Evolutionary conservation across 768 basidiomycete species (phyloP).

Genomic region (Leccinum uliginosum): DNA sequence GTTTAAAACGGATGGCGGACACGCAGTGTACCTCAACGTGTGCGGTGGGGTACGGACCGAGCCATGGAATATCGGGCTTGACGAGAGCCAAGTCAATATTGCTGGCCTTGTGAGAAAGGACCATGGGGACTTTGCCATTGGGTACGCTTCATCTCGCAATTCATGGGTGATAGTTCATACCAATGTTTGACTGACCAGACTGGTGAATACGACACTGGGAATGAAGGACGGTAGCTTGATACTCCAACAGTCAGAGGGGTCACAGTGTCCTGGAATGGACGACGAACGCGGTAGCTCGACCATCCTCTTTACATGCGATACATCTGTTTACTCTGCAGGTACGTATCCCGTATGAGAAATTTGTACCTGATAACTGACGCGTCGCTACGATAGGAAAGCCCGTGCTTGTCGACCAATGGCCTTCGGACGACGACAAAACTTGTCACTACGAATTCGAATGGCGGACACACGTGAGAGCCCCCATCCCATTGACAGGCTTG

Average conservation of each 20-base stretch:
- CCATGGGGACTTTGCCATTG: constrained; percentile 69
- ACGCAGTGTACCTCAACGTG: constrained; percentile 54
- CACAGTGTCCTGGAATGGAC: constrained; percentile 49
- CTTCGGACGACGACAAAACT: constrained; percentile 53
- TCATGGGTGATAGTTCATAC: no score
- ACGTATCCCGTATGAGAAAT: not conserved
- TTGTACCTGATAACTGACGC: not conserved
- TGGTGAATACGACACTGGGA: constrained; percentile 58
- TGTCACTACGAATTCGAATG: constrained; percentile 84
- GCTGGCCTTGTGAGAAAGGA: constrained; percentile 58
- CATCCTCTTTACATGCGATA: constrained; percentile 77
- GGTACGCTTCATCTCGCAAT: constrained; percentile 37
- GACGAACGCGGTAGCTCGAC: constrained; percentile 54
- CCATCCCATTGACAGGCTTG: not conserved
- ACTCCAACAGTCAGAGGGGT: constrained; percentile 58
- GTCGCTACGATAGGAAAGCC: constrained; percentile 37
- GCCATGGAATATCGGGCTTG: constrained; percentile 52
- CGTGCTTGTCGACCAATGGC: constrained; percentile 60
- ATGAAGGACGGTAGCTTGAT: constrained; percentile 50
- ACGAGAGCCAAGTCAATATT: constrained; percentile 44
- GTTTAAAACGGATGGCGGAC: constrained; percentile 44
- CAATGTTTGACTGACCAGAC: constrained; percentile 7
- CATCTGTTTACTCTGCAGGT: constrained; percentile 54
- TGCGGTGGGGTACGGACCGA: constrained; percentile 57
- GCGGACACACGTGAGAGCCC: constrained; percentile 64